Conservation (phyloP, 2,329 filamentous ascomycete genomes). For the Phoma sp. region DNA sequence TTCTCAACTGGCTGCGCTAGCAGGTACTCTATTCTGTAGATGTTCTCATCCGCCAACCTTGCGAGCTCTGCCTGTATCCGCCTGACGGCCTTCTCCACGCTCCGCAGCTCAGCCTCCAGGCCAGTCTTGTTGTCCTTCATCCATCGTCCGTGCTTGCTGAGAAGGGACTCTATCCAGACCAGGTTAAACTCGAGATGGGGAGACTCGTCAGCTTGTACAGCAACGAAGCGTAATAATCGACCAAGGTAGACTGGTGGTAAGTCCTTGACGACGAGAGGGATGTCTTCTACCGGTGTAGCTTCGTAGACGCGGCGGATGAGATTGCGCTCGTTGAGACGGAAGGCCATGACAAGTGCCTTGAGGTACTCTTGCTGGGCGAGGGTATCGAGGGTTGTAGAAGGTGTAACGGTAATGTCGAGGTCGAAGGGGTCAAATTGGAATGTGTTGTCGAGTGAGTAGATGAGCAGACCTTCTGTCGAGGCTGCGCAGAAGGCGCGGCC, state of each 20-base stretch:
- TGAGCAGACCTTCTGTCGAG: constrained; percentile 89
- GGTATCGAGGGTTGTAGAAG: constrained; percentile 71
- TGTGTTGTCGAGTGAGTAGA: constrained; percentile 87
- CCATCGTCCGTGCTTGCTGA: constrained; percentile 85
- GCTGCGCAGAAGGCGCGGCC: constrained; percentile 93
- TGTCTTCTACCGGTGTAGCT: constrained; percentile 76
- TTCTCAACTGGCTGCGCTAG: constrained; percentile 59
- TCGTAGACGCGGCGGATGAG: constrained; percentile 88
- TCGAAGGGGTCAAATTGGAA: constrained; percentile 96
- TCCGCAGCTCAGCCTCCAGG: constrained; percentile 83
- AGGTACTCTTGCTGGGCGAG: constrained; percentile 82
- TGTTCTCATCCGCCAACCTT: constrained; percentile 83
- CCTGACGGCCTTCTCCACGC: constrained; percentile 80
- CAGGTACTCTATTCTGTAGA: constrained; percentile 88
- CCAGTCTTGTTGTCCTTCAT: constrained; percentile 81
- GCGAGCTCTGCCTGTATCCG: constrained; percentile 84
- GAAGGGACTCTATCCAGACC: constrained; percentile 83
- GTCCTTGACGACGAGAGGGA: constrained; percentile 78
- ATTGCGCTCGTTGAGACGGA: constrained; percentile 86
- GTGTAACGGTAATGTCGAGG: constrained; percentile 91
- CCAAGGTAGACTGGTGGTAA: constrained; percentile 87
- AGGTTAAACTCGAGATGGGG: constrained; percentile 96
- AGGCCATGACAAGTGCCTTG: constrained; percentile 95
- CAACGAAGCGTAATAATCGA: constrained; percentile 84
- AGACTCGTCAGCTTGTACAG: constrained; percentile 84